Evolutionary conservation across 352 stramenopile genomes (phyloP).

Genomic region (Pythium aphanidermatum): DNA sequence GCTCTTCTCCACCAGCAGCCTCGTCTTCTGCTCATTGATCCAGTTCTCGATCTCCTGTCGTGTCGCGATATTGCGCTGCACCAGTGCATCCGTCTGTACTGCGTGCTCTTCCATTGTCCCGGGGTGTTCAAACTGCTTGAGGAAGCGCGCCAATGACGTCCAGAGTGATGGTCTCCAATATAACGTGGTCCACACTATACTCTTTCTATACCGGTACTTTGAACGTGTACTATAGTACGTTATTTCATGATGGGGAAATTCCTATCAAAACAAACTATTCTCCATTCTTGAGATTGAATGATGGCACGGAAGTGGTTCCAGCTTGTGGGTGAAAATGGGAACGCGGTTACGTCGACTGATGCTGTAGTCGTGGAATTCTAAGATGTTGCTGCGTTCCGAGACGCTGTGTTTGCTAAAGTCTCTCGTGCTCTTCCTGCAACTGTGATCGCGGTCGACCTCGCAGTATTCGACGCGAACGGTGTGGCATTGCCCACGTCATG

Average conservation of each 20-base stretch:
- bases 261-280: too few relatives aligned
- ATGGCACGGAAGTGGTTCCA: too few relatives aligned
- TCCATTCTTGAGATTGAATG: too few relatives aligned
- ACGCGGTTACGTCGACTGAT: too few relatives aligned
- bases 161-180: slow-evolving; percentile 1
- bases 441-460: neutral
- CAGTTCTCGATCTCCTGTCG: slow-evolving; percentile 21
- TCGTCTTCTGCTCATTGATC: slow-evolving; percentile 18
- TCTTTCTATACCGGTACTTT: too few relatives aligned
- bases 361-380: neutral
- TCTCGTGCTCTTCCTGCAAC: neutral
- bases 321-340: too few relatives aligned
- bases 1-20: slow-evolving; percentile 17
- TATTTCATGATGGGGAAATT: too few relatives aligned
- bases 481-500: neutral
- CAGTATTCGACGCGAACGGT: neutral
- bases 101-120: neutral
- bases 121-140: neutral
- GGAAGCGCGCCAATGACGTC: neutral
- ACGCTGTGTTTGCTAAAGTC: neutral
- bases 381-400: neutral
- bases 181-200: too few relatives aligned
- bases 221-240: too few relatives aligned
- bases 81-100: slow-evolving; percentile 14
- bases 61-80: slow-evolving; percentile 16